phyloP scores from a whole-genome alignment of 768 basidiomycete genomes.

The Boletus barrowsii region DNA sequence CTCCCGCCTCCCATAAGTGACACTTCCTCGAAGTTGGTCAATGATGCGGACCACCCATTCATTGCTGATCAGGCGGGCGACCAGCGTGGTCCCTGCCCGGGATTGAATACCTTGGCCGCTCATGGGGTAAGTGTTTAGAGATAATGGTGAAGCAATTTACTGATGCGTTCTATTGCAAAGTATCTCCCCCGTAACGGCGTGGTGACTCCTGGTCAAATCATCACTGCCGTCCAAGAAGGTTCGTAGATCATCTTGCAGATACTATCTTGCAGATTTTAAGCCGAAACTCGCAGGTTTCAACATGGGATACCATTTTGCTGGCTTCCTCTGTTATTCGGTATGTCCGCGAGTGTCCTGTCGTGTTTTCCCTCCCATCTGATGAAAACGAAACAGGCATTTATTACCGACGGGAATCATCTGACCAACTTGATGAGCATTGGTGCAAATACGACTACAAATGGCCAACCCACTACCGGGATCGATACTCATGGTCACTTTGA shows the following conservation, averaged over 20 bases:
- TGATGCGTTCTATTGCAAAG: background rate
- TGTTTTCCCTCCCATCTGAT: background rate
- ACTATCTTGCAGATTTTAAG: background rate
- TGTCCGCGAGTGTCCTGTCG: background rate
- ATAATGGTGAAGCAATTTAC: background rate
- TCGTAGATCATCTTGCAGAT: background rate
- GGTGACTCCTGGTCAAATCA: slow-evolving; percentile 18
- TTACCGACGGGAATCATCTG: slow-evolving; percentile 26
- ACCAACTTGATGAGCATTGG: slow-evolving; percentile 26
- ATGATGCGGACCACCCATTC: slow-evolving; percentile 13
- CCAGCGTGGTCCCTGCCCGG: slow-evolving; percentile 19
- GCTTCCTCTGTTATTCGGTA: slow-evolving; percentile 19
- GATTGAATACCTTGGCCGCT: slow-evolving; percentile 21
- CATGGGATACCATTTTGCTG: slow-evolving; percentile 17
- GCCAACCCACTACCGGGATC: slow-evolving; percentile 8
- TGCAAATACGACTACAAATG: slow-evolving; percentile 14
- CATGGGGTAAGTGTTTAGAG: slow-evolving; percentile 16
- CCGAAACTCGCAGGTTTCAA: slow-evolving; percentile 14
- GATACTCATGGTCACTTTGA: slow-evolving; percentile 23
- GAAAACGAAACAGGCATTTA: background rate
- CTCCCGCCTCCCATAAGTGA: slow-evolving; percentile 11
- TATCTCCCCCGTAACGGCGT: slow-evolving; percentile 17
- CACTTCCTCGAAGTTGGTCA: slow-evolving; percentile 13
- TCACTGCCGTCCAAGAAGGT: slow-evolving; percentile 22
- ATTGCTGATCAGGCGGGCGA: slow-evolving; percentile 6